These are phyloP conservation scores for Penicillium sp. DNA, from an alignment of 2,329 filamentous ascomycete genomes.

Conservation along the genomic window DNA sequence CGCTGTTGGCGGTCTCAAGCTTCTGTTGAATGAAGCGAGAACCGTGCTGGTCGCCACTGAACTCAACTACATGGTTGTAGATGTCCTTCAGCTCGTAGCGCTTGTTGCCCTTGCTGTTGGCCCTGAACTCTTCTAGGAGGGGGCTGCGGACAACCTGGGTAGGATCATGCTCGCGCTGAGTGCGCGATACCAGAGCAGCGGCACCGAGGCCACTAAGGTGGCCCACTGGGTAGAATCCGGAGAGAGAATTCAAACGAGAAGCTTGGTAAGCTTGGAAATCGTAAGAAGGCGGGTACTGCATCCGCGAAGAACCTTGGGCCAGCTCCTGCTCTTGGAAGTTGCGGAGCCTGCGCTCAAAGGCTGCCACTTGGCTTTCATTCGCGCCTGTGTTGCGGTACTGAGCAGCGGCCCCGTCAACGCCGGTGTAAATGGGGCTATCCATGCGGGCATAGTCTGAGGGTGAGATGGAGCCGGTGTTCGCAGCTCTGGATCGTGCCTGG, in stretches of 20 bases:
- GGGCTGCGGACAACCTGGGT: constrained; percentile 65
- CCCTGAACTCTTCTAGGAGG: constrained; percentile 76
- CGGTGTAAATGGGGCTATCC: constrained; percentile 46
- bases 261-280: constrained; percentile 35
- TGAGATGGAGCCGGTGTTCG: constrained; percentile 45
- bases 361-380: constrained; percentile 43
- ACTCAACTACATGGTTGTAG: constrained; percentile 83
- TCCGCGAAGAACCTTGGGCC: constrained; percentile 27
- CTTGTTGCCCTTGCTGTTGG: constrained; percentile 67
- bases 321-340: constrained; percentile 47
- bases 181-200: constrained; percentile 40
- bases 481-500: constrained; percentile 43
- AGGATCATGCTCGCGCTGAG: constrained; percentile 57
- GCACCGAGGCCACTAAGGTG: constrained; percentile 31
- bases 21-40: constrained; percentile 95
- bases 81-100: constrained; percentile 87
- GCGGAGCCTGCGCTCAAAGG: constrained; percentile 51
- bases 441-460: constrained; percentile 50
- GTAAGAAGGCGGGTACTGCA: constrained; percentile 33
- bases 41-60: constrained; percentile 91
- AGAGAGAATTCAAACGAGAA: constrained; percentile 34
- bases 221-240: constrained; percentile 38
- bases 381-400: constrained; percentile 45
- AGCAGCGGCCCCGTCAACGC: constrained; percentile 45
- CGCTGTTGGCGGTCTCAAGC: constrained; percentile 86